Conservation (phyloP, 108 stramenopile genomes). For the Conticribra weissflogii region DNA sequence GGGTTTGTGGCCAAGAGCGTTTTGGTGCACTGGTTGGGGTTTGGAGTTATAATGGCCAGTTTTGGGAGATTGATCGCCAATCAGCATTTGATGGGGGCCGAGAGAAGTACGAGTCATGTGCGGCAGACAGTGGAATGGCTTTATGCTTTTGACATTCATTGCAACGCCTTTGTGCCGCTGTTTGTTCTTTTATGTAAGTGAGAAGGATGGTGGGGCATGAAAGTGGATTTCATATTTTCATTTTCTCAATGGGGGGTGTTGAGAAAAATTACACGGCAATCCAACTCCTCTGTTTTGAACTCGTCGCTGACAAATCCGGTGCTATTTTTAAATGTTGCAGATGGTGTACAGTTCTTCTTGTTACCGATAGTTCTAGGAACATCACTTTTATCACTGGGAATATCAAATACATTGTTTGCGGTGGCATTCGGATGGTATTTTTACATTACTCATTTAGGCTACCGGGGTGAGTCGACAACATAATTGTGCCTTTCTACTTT, state of each 20-base stretch:
- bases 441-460: slow-evolving; percentile 97
- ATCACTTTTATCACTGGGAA: slow-evolving; percentile 74
- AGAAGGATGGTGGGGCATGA: not conserved
- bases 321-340: slow-evolving; percentile 31
- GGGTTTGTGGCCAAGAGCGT: slow-evolving; percentile 46
- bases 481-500: slow-evolving; percentile 12
- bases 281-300: no score
- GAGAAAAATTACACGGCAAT: no score
- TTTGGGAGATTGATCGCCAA: slow-evolving; percentile 79
- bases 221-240: not conserved
- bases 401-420: slow-evolving; percentile 92
- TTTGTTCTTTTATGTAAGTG: slow-evolving; percentile 90
- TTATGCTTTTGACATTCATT: slow-evolving; percentile 98
- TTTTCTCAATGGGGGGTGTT: not conserved
- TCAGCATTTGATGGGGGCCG: slow-evolving; percentile 67
- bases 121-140: slow-evolving; percentile 96
- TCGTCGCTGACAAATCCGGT: no score
- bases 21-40: slow-evolving; percentile 55
- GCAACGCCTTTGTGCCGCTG: slow-evolving; percentile 95
- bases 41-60: slow-evolving; percentile 71
- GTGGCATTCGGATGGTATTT: slow-evolving; percentile 91
- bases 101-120: slow-evolving; percentile 75
- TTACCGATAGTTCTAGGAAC: slow-evolving; percentile 89
- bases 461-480: slow-evolving; percentile 60
- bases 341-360: slow-evolving; percentile 95